Evolutionary conservation across 257 asterid genomes (phyloP).

Genomic region (Solanum dulcamara): DNA sequence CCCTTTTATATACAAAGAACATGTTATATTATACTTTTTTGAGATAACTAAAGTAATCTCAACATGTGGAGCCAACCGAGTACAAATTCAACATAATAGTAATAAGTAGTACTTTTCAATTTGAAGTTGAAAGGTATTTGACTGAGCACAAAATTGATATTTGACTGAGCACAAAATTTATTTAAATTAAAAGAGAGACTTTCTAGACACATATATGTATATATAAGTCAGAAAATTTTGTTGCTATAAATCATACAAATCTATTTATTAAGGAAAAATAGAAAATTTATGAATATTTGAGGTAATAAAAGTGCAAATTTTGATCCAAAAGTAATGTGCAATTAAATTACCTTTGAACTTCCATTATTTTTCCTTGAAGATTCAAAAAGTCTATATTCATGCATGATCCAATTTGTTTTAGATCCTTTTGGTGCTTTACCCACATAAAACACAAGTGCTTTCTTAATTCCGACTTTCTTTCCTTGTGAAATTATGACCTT

Average conservation of each 20-base stretch:
- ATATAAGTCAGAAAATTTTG: no score
- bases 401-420: conserved; percentile 93
- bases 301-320: not conserved
- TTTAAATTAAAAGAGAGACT: no score
- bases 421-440: conserved; percentile 93
- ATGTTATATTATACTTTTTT: no score
- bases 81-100: not conserved
- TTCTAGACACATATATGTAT: no score
- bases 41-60: not conserved
- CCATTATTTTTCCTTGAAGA: conserved; percentile 37
- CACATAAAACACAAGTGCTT: conserved; percentile 75
- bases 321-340: no score
- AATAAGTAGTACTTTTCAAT: not conserved
- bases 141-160: no score
- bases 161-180: no score
- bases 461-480: conserved; percentile 71
- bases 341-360: conserved; percentile 32
- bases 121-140: no score
- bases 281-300: not conserved
- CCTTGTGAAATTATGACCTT: conserved; percentile 53
- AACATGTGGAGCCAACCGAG: not conserved
- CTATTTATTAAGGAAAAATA: no score
- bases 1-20: not conserved
- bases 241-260: no score
- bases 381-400: conserved; percentile 59